Base-by-base conservation (phyloP, 2,329 filamentous ascomycete genomes). In the Tympanopsis confertula region DNA sequence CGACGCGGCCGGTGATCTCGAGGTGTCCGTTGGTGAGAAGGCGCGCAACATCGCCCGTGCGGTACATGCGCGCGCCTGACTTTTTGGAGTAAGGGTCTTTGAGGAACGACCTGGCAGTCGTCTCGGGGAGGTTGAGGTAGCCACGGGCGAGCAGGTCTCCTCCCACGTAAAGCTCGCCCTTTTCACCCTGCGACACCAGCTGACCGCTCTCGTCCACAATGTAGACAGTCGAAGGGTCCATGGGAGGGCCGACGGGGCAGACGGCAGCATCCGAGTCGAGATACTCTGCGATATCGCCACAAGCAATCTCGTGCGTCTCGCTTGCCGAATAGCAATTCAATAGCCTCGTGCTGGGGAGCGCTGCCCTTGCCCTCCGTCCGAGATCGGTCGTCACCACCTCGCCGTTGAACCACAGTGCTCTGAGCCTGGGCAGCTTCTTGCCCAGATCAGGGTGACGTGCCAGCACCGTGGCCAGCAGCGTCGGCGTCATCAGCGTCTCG, bases 401-500 rank as follows among this genome's bases (percentile, higher is more conserved):
- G 36, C 84, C 84, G 47, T 89, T 88, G 20, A 89, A 65, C 83
- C 83, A 88, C 20, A 88, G 58, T 0, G 79, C 83, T 33, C 72
- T 73, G 39, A 89, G 62, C 14, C 80, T 58, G 5, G 80, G 77
- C 5, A 88, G 65, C 30, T 73, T 69, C 19, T 65, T 59, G 14
- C 70, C 74, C 37, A 88, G 69, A 33, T 78, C 66, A 5, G 79
- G 66, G 52, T 86, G 78, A 32, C 82, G 71, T 2, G 81, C 69
- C 14, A 89, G 68, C 3, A 87, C 76, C 2, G 83, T 82, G 19
- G 83, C 78, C 35, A 89, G 65, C 13, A 89, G 68, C 0, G 84
- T 88, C 0, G 84, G 84, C 0, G 84, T 88, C 81, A 88, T 88
- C 38, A 89, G 68, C 13, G 84, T 88, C 53, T 89, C 84, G 13